A percentile compares a stretch with the other conserved stretches of the same genome.
Evolutionary conservation across 495 filamentous ascomycete species (phyloP).

Genomic region (Aspergillus avenaceus): DNA sequence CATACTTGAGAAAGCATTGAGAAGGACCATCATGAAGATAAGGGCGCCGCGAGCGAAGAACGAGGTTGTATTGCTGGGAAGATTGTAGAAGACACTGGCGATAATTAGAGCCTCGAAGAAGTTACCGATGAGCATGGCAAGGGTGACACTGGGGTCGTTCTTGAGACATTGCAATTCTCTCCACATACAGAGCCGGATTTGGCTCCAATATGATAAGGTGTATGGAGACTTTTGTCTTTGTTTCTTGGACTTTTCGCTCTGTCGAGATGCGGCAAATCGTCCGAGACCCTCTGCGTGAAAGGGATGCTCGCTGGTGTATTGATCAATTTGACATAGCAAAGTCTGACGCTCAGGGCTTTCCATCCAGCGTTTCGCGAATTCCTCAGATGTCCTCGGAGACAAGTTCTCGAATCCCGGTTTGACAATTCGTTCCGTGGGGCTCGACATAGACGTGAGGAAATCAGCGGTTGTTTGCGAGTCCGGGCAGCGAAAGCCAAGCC

Average conservation of each 20-base stretch:
- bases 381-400: slow-evolving; percentile 62
- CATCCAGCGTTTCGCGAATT: slow-evolving; percentile 56
- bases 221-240: slow-evolving; percentile 30
- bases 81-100: slow-evolving; percentile 75
- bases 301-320: slow-evolving; percentile 32
- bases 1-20: slow-evolving; percentile 75
- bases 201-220: slow-evolving; percentile 28
- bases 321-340: slow-evolving; percentile 39
- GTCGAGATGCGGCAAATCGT: slow-evolving; percentile 15
- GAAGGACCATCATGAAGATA: slow-evolving; percentile 77
- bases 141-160: slow-evolving; percentile 62
- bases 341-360: slow-evolving; percentile 38
- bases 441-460: slow-evolving; percentile 67
- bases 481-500: slow-evolving; percentile 52
- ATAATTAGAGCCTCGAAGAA: slow-evolving; percentile 70
- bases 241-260: slow-evolving; percentile 18
- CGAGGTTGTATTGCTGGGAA: slow-evolving; percentile 52
- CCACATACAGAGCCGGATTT: slow-evolving; percentile 36
- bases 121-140: slow-evolving; percentile 66
- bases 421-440: slow-evolving; percentile 52
- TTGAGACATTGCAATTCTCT: slow-evolving; percentile 45
- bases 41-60: slow-evolving; percentile 74
- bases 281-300: slow-evolving; percentile 13
- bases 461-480: slow-evolving; percentile 57
- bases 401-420: slow-evolving; percentile 51